phyloP scores from a whole-genome alignment of 192 early-diverging fungal species.

The Diversispora epigaea region DNA sequence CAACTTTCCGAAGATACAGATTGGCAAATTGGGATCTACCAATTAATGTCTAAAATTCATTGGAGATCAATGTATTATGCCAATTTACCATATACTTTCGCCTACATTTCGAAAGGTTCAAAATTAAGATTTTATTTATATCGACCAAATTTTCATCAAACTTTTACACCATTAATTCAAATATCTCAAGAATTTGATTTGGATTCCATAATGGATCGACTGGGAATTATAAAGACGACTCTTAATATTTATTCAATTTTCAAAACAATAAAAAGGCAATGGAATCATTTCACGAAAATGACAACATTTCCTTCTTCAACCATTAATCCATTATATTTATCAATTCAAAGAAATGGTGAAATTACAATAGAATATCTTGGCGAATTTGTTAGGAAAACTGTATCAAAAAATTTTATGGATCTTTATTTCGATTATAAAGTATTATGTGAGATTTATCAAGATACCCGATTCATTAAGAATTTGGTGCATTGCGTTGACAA shows the following conservation, averaged over 20 bases:
- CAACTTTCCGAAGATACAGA: neutral
- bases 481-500: conserved; percentile 3
- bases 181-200: conserved; percentile 17
- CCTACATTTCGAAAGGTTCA: conserved; percentile 16
- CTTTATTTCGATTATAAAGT: neutral
- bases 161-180: neutral
- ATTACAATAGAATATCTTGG: neutral
- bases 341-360: neutral
- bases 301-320: conserved; percentile 1
- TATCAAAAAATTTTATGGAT: neutral
- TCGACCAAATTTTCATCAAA: neutral
- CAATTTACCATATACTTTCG: conserved; percentile 13
- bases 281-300: neutral
- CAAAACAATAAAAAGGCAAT: neutral
- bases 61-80: conserved; percentile 13
- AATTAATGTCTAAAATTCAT: neutral
- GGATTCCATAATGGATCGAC: conserved; percentile 6
- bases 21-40: neutral
- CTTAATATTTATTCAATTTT: conserved; percentile 7
- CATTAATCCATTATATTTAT: conserved; percentile 1
- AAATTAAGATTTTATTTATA: neutral
- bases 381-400: conserved; percentile 6
- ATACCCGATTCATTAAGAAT: neutral
- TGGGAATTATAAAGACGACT: neutral
- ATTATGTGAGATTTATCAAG: neutral